Evolutionary conservation across 495 filamentous ascomycete species (phyloP).

Genomic region (Penicillium canescens): DNA sequence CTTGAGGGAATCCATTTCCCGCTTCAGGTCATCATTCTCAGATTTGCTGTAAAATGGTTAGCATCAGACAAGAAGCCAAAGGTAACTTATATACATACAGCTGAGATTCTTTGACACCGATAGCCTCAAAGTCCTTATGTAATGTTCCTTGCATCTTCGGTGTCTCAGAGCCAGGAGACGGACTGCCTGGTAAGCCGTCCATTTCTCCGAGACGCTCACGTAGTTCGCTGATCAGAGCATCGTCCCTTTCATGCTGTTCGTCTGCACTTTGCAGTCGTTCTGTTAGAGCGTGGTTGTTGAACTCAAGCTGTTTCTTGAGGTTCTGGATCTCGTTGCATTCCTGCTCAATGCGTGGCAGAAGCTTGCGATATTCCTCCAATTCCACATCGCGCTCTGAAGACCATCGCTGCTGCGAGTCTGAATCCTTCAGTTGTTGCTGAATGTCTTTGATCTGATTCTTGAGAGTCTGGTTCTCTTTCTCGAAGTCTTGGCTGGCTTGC

Average conservation of each 20-base stretch:
- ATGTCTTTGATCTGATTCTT: constrained; percentile 60
- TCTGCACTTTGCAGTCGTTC: constrained; percentile 54
- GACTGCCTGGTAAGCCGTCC: constrained; percentile 44
- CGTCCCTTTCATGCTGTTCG: constrained; percentile 56
- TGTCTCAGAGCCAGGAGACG: constrained; percentile 42
- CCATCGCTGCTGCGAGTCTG: constrained; percentile 46
- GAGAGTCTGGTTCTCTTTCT: constrained; percentile 68
- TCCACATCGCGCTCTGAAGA: constrained; percentile 52
- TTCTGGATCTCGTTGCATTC: constrained; percentile 60
- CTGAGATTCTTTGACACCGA: constrained; percentile 43
- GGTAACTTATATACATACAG: constrained; percentile 26
- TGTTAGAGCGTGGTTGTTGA: constrained; percentile 57
- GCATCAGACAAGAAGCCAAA: neutral
- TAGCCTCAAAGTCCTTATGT: constrained; percentile 47
- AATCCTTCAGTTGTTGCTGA: constrained; percentile 57
- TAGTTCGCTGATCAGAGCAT: constrained; percentile 55
- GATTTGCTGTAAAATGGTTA: constrained; percentile 36
- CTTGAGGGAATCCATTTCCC: constrained; percentile 41
- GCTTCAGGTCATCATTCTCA: constrained; percentile 45
- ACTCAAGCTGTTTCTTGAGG: constrained; percentile 56
- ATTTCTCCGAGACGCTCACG: constrained; percentile 53
- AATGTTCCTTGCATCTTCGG: constrained; percentile 44
- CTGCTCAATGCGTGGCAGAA: constrained; percentile 60
- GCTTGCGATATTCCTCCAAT: constrained; percentile 58
- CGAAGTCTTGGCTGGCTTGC: constrained; percentile 66